A percentile compares a stretch with the other conserved stretches of the same genome.
These are phyloP conservation scores for Calophaca sinica DNA, from an alignment of 306 rosid genomes.

Conservation along the genomic window DNA sequence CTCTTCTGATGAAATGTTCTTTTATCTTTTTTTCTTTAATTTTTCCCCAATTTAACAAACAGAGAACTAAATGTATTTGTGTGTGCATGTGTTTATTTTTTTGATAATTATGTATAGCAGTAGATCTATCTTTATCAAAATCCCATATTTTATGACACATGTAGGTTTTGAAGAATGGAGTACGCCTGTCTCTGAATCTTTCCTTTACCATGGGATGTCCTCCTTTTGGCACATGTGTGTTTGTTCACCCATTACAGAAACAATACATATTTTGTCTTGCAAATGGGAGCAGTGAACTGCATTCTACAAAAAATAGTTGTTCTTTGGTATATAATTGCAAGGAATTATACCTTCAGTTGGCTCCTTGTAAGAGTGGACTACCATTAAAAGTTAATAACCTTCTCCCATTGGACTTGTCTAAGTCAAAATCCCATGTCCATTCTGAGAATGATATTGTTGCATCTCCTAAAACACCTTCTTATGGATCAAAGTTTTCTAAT, in stretches of 20 bases:
- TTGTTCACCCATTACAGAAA: conserved; percentile 57
- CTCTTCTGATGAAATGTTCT: neutral
- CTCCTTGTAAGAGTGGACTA: conserved; percentile 50
- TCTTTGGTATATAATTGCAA: conserved; percentile 59
- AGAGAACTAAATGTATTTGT: neutral
- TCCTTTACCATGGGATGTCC: conserved; percentile 79
- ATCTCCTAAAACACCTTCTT: conserved; percentile 80
- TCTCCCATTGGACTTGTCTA: conserved; percentile 44
- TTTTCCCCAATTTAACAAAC: neutral
- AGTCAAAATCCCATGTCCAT: conserved; percentile 44
- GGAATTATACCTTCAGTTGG: conserved; percentile 71
- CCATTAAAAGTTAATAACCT: conserved; percentile 44
- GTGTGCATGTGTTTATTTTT: neutral
- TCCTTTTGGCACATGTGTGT: conserved; percentile 58
- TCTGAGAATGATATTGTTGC: conserved; percentile 56
- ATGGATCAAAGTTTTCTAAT: conserved; percentile 55
- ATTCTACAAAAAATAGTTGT: conserved; percentile 43
- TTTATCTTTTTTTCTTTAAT: neutral
- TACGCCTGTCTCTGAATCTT: conserved; percentile 73
- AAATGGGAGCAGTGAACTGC: conserved; percentile 48
- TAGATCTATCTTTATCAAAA: conserved; percentile 14
- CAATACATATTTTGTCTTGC: conserved; percentile 45
- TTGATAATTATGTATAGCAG: conserved; percentile 2
- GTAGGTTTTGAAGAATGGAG: conserved; percentile 75
- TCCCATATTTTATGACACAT: conserved; percentile 24